Evolutionary conservation across 1,284 basidiomycete genomes (phyloP).

Genomic region (Mycena citricolor): DNA sequence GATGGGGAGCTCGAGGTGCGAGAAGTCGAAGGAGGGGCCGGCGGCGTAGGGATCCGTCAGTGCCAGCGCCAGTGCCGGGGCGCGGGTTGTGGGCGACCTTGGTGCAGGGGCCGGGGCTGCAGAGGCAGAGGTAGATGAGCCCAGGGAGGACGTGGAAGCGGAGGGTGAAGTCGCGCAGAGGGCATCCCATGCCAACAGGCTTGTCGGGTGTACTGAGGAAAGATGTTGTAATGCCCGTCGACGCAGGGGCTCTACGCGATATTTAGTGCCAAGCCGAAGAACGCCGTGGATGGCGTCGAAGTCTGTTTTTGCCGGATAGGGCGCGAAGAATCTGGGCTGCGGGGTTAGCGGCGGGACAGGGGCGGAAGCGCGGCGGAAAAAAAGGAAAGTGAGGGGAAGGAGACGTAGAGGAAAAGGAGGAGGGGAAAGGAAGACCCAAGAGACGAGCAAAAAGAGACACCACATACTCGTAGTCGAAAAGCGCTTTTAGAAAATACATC

Average conservation of each 20-base stretch:
- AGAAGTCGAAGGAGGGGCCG: conserved; percentile 19
- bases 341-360: too few relatives aligned
- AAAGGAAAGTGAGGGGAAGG: too few relatives aligned
- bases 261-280: conserved; percentile 4
- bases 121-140: not conserved
- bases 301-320: conserved; percentile 1
- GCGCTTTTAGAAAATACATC: conserved; percentile 10
- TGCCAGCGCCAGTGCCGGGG: not conserved
- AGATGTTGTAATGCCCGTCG: conserved; percentile 1
- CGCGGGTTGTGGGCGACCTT: not conserved
- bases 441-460: too few relatives aligned
- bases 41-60: too few relatives aligned
- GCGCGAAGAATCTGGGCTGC: conserved; percentile 6
- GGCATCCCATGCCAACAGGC: conserved; percentile 14
- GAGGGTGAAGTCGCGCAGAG: conserved; percentile 6
- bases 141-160: not conserved
- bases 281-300: conserved; percentile 2
- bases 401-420: too few relatives aligned
- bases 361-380: too few relatives aligned
- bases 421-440: too few relatives aligned
- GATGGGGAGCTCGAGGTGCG: conserved; percentile 22
- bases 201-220: conserved; percentile 16
- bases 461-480: conserved; percentile 9
- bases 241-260: not conserved
- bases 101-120: not conserved